These are phyloP conservation scores for Taiwanofungus camphoratus DNA, from an alignment of 1,284 basidiomycete genomes.

Conservation along the genomic window DNA sequence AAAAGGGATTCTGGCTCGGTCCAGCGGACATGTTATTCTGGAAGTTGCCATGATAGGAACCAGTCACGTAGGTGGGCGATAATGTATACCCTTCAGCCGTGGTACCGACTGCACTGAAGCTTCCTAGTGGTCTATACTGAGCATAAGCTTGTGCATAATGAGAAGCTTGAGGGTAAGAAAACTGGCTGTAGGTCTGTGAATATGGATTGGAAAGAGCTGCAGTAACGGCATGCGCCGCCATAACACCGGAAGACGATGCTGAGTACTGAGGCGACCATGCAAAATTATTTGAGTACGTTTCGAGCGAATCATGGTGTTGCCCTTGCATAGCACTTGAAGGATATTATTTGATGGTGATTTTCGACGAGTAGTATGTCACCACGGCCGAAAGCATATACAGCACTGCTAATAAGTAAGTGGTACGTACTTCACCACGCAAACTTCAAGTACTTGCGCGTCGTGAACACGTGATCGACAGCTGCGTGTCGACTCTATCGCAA, in stretches of 20 bases:
- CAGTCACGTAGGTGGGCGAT: conserved; percentile 43
- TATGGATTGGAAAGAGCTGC: conserved; percentile 37
- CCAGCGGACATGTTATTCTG: conserved; percentile 2
- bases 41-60: conserved; percentile 6
- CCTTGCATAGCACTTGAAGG: too few species aligned
- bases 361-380: too few species aligned
- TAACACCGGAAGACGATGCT: conserved; percentile 11
- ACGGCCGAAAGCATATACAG: too few species aligned
- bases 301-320: too few species aligned
- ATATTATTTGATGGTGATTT: too few species aligned
- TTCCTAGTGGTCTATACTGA: conserved; percentile 21
- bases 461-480: too few species aligned
- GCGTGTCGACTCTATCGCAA: too few species aligned
- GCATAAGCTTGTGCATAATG: conserved; percentile 62
- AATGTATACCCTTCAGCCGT: conserved; percentile 52
- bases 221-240: conserved; percentile 26
- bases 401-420: too few species aligned
- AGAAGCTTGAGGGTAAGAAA: conserved; percentile 28
- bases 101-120: conserved; percentile 23
- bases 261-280: too few species aligned
- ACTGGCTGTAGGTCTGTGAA: conserved; percentile 20
- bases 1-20: neutral
- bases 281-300: too few species aligned
- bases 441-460: too few species aligned
- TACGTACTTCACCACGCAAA: too few species aligned